Evolutionary conservation across 2,329 filamentous ascomycete genomes (phyloP).

Genomic region (Pseudogymnoascus sp.): DNA sequence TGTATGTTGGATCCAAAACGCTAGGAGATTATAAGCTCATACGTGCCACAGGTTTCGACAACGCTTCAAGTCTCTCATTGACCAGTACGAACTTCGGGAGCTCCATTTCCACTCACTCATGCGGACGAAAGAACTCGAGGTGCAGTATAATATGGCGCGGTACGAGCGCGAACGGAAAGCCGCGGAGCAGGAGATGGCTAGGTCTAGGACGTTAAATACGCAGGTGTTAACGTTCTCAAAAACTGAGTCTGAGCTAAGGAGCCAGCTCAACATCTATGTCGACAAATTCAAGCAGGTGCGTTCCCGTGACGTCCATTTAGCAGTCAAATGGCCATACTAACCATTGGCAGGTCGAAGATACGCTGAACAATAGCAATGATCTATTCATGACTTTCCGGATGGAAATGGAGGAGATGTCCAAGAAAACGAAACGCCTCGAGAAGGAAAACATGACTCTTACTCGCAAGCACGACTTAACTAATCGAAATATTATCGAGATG

Average conservation of each 20-base stretch:
- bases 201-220: constrained; percentile 75
- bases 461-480: constrained; percentile 87
- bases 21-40: constrained; percentile 20
- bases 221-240: constrained; percentile 95
- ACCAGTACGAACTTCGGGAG: constrained; percentile 94
- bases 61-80: constrained; percentile 88
- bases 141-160: constrained; percentile 82
- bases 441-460: constrained; percentile 91
- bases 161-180: constrained; percentile 85
- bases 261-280: constrained; percentile 95
- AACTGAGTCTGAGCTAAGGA: constrained; percentile 86
- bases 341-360: constrained; percentile 82
- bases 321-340: constrained; percentile 30
- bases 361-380: constrained; percentile 96
- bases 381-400: constrained; percentile 94
- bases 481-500: constrained; percentile 94
- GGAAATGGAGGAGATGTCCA: constrained; percentile 99
- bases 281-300: constrained; percentile 99
- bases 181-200: constrained; percentile 71
- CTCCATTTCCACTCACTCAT: constrained; percentile 88
- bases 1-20: constrained; percentile 48
- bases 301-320: constrained; percentile 20
- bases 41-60: constrained; percentile 64
- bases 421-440: constrained; percentile 93
- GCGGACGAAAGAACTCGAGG: constrained; percentile 90